Evolutionary conservation across 1,284 basidiomycete species (phyloP), one percentile per base, ranked within the genome.

Genomic region (Malassezia arunalokei): DNA sequence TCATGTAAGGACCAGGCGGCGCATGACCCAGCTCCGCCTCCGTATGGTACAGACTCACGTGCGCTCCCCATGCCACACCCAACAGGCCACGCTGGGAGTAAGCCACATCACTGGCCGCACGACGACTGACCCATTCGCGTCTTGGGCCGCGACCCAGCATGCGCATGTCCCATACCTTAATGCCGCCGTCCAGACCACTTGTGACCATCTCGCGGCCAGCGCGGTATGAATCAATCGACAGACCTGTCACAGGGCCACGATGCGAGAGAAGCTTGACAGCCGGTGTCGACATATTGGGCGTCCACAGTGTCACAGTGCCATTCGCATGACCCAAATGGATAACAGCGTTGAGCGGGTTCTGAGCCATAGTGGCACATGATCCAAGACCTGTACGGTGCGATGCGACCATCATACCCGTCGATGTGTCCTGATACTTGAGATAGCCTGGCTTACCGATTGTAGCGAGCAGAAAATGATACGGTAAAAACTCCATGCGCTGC

Each of bases 381-480:
- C 94, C 92, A 5, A 73, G 43, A 0, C 67, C 67, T 3, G 68
- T 66, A n/a, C 87, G 82, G 72, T 92, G 88, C 73, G 90, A 84
- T 37, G 83, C 81, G 33, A 98, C 78, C 49, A 95, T 79, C 53
- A 83, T 79, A 14, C 92, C 92, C 0, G 91, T 98, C 2, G 90
- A 91, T 0, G 87, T 91, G 71, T 99, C 92, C 76, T 94, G 90
- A 75, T 96, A 99, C 76, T 92, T 92, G 1, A 98, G 78, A 73
- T 84, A 88, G 0, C 92, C 92, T 11, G 80, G 78, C 64, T 88
- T 85, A 8, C 90, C 89, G 14, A 92, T 79, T 45, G 82, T 85
- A 1, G 83, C 86, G 6, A 99, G 80, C 14, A 98, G 78, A 83
- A 89, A 98, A 73, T 99, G 94, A 66, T 91, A 96, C 0, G 89